Evolutionary conservation across 139 green algal species (phyloP).

Genomic region (Micromonas pusilla): DNA sequence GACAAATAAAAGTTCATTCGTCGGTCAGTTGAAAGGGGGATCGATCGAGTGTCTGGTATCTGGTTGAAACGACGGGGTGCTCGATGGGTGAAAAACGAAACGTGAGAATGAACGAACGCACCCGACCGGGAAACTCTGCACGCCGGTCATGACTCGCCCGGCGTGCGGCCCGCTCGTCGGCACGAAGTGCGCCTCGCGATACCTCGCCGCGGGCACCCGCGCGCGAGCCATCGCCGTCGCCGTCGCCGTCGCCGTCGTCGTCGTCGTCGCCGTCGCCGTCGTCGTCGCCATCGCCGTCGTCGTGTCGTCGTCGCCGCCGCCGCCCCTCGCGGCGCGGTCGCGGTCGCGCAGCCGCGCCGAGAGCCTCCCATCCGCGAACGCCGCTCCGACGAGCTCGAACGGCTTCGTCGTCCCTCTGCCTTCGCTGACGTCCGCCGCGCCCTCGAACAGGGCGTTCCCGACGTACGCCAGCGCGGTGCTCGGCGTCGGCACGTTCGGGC

Average conservation of each 20-base stretch:
- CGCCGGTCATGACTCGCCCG: neutral
- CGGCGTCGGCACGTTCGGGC: conserved; percentile 48
- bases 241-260: neutral
- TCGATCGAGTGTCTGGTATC: no score
- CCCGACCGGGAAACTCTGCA: neutral
- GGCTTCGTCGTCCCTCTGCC: conserved; percentile 39
- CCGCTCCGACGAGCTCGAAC: conserved; percentile 38
- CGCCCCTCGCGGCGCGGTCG: no score
- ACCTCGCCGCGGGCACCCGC: neutral
- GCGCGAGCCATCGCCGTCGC: neutral
- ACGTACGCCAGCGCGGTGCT: conserved; percentile 42
- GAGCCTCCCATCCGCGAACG: neutral
- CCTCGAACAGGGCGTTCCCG: conserved; percentile 44
- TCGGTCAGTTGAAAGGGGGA: no score
- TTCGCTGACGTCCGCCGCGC: conserved; percentile 14
- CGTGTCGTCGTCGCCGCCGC: neutral
- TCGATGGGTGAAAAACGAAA: no score
- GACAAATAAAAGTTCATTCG: no score
- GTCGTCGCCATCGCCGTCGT: neutral
- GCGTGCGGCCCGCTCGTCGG: neutral
- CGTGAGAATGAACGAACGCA: no score
- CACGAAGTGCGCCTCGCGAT: neutral
- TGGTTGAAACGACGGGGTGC: no score
- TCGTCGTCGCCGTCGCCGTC: neutral
- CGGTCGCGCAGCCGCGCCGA: neutral